Conservation (phyloP, 2,329 filamentous ascomycete genomes). For the Hymenoscyphus infarciens region DNA sequence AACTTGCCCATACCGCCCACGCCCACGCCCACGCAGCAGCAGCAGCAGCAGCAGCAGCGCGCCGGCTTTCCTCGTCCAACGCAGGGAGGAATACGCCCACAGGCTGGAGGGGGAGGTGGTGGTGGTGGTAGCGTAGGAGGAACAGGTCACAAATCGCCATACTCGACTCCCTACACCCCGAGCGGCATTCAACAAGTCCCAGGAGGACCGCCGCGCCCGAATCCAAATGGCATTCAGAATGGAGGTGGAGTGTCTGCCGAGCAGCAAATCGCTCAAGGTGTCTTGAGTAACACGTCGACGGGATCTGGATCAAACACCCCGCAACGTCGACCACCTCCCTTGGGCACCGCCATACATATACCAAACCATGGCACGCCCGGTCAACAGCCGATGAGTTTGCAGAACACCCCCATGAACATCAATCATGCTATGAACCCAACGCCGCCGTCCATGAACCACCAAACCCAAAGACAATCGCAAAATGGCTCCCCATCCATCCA, state of each 20-base stretch:
- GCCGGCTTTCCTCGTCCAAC: constrained; percentile 25
- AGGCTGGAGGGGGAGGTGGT: too few relatives aligned
- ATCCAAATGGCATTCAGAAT: constrained; percentile 11
- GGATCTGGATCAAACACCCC: constrained; percentile 28
- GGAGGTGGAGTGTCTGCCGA: constrained; percentile 31
- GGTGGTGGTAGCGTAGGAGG: constrained; percentile 27
- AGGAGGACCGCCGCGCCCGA: constrained; percentile 21
- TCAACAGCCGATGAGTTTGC: constrained; percentile 20
- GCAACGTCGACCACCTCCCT: constrained; percentile 33
- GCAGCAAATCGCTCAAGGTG: constrained; percentile 35
- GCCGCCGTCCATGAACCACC: constrained; percentile 19
- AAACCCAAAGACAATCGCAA: constrained; percentile 30
- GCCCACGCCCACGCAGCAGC: constrained; percentile 26
- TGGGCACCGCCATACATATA: constrained; percentile 34
- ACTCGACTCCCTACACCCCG: constrained; percentile 32
- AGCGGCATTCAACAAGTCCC: constrained; percentile 26
- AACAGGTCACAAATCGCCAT: constrained; percentile 30
- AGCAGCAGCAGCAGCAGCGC: constrained; percentile 20
- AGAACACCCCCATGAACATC: constrained; percentile 29
- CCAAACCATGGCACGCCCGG: constrained; percentile 28
- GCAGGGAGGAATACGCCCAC: constrained; percentile 10
- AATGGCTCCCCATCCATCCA: constrained; percentile 32
- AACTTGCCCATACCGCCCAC: constrained; percentile 28
- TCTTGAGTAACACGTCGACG: constrained; percentile 30
- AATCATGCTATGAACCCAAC: constrained; percentile 33